Evolutionary conservation across 345 rosid species (phyloP).

Genomic region (Heritiera fomes): DNA sequence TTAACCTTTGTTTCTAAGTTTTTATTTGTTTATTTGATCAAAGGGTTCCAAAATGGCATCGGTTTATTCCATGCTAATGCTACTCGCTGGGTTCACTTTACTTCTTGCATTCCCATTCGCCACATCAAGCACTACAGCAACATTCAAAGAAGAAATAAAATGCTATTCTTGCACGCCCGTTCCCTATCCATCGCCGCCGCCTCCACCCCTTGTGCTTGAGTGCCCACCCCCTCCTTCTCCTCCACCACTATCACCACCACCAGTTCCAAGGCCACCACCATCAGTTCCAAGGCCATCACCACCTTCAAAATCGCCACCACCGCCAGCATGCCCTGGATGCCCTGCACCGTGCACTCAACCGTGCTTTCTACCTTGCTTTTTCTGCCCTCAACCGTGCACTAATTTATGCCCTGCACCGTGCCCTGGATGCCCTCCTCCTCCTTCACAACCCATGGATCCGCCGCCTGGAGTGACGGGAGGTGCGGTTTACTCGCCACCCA

Average conservation of each 20-base stretch:
- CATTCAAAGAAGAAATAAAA: conserved; percentile 20
- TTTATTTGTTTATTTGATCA: not conserved
- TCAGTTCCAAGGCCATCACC: not conserved
- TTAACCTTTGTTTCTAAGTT: not conserved
- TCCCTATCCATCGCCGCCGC: conserved; percentile 29
- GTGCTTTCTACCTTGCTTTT: not conserved
- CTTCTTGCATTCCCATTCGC: not conserved
- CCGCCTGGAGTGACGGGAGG: conserved; percentile 6
- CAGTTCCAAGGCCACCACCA: conserved; percentile 23
- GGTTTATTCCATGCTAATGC: not conserved
- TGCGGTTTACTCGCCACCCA: conserved; percentile 7
- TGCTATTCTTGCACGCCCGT: conserved; percentile 31
- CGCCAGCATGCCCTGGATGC: conserved; percentile 18
- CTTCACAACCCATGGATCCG: not conserved
- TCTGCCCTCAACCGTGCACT: not conserved
- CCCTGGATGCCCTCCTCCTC: not conserved
- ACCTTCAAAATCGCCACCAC: conserved; percentile 23
- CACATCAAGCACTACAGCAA: not conserved
- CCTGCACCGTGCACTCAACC: not conserved
- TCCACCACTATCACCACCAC: conserved; percentile 21
- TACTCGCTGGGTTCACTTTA: not conserved
- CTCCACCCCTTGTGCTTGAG: conserved; percentile 19
- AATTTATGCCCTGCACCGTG: not conserved
- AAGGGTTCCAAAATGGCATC: not conserved
- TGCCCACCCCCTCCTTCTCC: conserved; percentile 27